Conservation (phyloP, 306 rosid genomes). For the Myrica gale region DNA sequence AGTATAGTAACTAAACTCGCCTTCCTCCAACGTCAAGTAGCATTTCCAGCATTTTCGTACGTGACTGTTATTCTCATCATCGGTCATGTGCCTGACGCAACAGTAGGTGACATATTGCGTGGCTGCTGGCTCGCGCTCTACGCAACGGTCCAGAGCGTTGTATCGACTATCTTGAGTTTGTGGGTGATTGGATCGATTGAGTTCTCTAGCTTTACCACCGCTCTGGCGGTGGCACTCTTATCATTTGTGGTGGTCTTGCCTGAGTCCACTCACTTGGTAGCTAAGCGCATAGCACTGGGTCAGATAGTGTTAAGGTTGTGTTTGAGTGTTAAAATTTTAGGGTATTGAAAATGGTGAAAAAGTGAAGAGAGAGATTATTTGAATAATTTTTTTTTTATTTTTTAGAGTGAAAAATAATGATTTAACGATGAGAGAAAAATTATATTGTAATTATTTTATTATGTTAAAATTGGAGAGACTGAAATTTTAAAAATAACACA, state of each 20-base stretch:
- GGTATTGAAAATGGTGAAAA: too few species aligned
- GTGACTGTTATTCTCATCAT: conserved; percentile 51
- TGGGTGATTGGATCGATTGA: conserved; percentile 48
- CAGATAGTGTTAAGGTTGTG: conserved; percentile 56
- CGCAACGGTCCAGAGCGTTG: conserved; percentile 49
- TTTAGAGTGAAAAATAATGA: too few species aligned
- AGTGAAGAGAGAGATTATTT: too few species aligned
- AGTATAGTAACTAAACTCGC: too few species aligned
- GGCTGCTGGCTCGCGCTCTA: conserved; percentile 50
- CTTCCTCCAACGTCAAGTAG: conserved; percentile 33
- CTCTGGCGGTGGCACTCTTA: conserved; percentile 48
- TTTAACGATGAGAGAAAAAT: too few species aligned
- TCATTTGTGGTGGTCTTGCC: conserved; percentile 63
- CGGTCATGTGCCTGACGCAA: conserved; percentile 37
- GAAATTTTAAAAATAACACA: too few species aligned
- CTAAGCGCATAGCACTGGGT: conserved; percentile 61
- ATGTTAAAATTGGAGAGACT: too few species aligned
- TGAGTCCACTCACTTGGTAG: conserved; percentile 41
- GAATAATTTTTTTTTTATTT: too few species aligned
- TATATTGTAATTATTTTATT: too few species aligned
- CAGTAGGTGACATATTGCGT: conserved; percentile 56
- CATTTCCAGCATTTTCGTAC: conserved; percentile 72
- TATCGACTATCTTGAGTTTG: conserved; percentile 49
- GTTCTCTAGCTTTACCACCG: conserved; percentile 35
- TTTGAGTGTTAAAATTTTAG: conserved; percentile 32